Evolutionary conservation across 78 protist genomes (phyloP).

Genomic region (Dictyostelium capitatum): DNA sequence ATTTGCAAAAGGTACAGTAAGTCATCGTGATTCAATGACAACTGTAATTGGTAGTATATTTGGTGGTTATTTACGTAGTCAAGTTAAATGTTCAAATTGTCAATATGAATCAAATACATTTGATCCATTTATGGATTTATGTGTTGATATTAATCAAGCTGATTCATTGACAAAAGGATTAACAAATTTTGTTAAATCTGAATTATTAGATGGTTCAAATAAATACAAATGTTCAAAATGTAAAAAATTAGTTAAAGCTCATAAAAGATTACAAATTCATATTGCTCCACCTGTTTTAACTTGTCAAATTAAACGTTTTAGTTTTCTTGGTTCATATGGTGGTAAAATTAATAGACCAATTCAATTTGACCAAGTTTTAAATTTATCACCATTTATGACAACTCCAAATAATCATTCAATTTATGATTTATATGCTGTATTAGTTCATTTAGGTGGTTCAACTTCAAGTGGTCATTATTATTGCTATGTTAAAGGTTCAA

Average conservation of each 20-base stretch:
- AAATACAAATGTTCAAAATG: slow-evolving; percentile 89
- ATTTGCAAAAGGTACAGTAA: slow-evolving; percentile 27
- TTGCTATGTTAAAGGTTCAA: slow-evolving; percentile 69
- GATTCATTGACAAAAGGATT: slow-evolving; percentile 74
- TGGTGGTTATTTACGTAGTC: slow-evolving; percentile 92
- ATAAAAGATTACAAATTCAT: slow-evolving; percentile 65
- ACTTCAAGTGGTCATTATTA: slow-evolving; percentile 94
- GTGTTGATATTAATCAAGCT: slow-evolving; percentile 73
- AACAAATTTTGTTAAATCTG: slow-evolving; percentile 79
- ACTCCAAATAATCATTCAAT: not conserved
- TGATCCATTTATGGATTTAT: slow-evolving; percentile 93
- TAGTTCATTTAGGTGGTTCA: slow-evolving; percentile 92
- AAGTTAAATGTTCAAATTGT: slow-evolving; percentile 87
- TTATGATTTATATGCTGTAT: slow-evolving; percentile 91
- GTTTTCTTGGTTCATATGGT: slow-evolving; percentile 50
- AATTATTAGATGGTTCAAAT: slow-evolving; percentile 90
- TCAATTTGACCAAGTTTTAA: slow-evolving; percentile 46
- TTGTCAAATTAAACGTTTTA: slow-evolving; percentile 84
- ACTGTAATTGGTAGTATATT: slow-evolving; percentile 81
- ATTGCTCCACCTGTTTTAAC: slow-evolving; percentile 81
- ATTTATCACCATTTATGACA: slow-evolving; percentile 63
- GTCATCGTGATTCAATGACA: slow-evolving; percentile 76
- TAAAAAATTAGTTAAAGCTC: slow-evolving; percentile 71
- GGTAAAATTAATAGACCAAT: slow-evolving; percentile 75
- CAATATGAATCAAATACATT: slow-evolving; percentile 87